These are phyloP conservation scores for Myxozyma monticola DNA, from an alignment of 805 yeast species.

Conservation along the genomic window DNA sequence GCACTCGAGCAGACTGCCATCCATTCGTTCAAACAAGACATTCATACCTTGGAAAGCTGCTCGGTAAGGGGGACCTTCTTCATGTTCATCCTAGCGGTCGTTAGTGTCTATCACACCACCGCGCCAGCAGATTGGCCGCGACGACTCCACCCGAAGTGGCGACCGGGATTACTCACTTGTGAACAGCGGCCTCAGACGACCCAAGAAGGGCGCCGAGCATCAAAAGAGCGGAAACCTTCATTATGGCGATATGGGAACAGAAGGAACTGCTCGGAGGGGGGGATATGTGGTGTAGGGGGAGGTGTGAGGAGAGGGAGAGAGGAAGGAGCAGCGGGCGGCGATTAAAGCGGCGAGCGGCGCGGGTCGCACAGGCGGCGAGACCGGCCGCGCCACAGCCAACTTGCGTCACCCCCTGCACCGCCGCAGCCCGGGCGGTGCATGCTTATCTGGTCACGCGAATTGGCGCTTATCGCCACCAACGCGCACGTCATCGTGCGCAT, in stretches of 20 bases:
- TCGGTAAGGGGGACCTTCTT: slow-evolving; percentile 60
- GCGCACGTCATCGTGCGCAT: too few species aligned
- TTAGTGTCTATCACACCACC: neutral
- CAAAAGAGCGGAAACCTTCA: slow-evolving; percentile 29
- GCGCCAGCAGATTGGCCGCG: neutral
- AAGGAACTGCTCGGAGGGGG: too few species aligned
- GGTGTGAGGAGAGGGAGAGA: neutral
- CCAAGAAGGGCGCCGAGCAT: slow-evolving; percentile 27
- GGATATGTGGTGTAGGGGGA: too few species aligned
- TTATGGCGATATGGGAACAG: slow-evolving; percentile 2
- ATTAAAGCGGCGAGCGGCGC: too few species aligned
- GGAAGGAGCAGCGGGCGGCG: too few species aligned
- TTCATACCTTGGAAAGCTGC: slow-evolving; percentile 49
- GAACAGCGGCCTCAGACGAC: slow-evolving; percentile 37
- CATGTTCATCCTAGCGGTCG: slow-evolving; percentile 54
- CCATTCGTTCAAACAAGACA: neutral
- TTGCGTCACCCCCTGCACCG: too few species aligned
- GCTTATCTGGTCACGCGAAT: too few species aligned
- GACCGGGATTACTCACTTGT: slow-evolving; percentile 34
- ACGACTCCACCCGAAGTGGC: neutral
- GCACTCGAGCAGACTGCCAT: neutral
- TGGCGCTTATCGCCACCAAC: too few species aligned
- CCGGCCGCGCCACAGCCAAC: too few species aligned
- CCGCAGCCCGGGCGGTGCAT: too few species aligned
- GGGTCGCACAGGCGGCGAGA: too few species aligned